Evolutionary conservation across 2,329 filamentous ascomycete genomes (phyloP).

Genomic region (Neofusicoccum sp.): DNA sequence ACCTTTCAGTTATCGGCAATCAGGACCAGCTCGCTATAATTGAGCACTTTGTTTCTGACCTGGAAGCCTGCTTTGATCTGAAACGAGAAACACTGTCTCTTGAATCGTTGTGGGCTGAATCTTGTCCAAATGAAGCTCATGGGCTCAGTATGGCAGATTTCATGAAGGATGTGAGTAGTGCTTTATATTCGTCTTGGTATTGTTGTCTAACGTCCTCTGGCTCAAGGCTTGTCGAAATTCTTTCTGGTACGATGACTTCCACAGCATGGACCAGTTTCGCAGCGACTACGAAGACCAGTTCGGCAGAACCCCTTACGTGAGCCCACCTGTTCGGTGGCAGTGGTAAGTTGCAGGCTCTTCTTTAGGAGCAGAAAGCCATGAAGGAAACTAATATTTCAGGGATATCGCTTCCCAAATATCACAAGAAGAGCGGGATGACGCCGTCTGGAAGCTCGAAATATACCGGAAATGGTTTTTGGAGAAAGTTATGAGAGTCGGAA

Average conservation of each 20-base stretch:
- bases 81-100: background rate
- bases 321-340: slow-evolving; percentile 20
- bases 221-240: slow-evolving; percentile 9
- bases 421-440: background rate
- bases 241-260: slow-evolving; percentile 25
- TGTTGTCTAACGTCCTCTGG: background rate
- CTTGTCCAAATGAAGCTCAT: background rate
- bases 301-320: slow-evolving; percentile 20
- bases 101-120: background rate
- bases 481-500: slow-evolving; percentile 13
- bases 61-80: background rate
- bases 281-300: slow-evolving; percentile 18
- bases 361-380: background rate
- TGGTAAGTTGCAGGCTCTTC: slow-evolving; percentile 18
- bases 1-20: background rate
- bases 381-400: background rate
- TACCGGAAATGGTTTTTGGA: slow-evolving; percentile 19
- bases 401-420: slow-evolving; percentile 13
- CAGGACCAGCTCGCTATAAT: background rate
- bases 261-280: slow-evolving; percentile 23
- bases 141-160: background rate
- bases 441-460: slow-evolving; percentile 7
- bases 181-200: background rate
- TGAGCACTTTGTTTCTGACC: background rate
- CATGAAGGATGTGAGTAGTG: background rate